Evolutionary conservation across 2,329 filamentous ascomycete species (phyloP), one percentile per base, ranked within the genome.

Genomic region (Microcera coccophila): DNA sequence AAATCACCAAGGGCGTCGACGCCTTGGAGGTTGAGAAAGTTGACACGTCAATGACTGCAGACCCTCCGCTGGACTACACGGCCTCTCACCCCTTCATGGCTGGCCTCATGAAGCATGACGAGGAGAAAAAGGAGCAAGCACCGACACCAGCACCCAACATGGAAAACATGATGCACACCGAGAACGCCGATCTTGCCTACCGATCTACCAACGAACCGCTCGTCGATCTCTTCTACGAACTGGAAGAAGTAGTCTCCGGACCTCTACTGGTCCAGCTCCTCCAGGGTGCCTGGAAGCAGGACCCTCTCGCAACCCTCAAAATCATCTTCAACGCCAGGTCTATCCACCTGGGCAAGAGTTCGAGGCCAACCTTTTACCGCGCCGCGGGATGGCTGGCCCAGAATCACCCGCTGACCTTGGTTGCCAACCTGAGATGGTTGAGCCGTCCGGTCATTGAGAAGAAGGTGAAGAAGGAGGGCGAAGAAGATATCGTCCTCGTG

Each of bases 311-410:
- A 11, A 78, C 78, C 0, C 66, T 82, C 21, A 79, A 79, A 55
- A 70, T 82, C 52, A 76, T 82, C 49, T 82, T 78, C 68, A 79
- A 81, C 45, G 62, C 71, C 1, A 71, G 79, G 9, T 79, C 76
- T n/a, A 81, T 82, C 37, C 78, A 82, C 44, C 61, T 81, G 0
- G 78, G 79, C 14, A 81, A 81, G 59, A 67, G 68, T 24, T 72
- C 69, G 8, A 67, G 66, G 17, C 42, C 57, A 3, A 63, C 63
- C 2, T 75, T 78, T 46, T 82, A 81, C 54, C 69, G 68, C 15
- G 72, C 70, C 17, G 68, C 75, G 14, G 76, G 77, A 3, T 82
- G 78, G 78, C 64, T 83, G 12, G 70, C 71, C 2, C 55, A 74
- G 50, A 60, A 73, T 20, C 79, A 82, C 42, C 78, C 78, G 0